Base-by-base conservation (phyloP, 2,329 filamentous ascomycete species). In the Aspergillus japonicus region DNA sequence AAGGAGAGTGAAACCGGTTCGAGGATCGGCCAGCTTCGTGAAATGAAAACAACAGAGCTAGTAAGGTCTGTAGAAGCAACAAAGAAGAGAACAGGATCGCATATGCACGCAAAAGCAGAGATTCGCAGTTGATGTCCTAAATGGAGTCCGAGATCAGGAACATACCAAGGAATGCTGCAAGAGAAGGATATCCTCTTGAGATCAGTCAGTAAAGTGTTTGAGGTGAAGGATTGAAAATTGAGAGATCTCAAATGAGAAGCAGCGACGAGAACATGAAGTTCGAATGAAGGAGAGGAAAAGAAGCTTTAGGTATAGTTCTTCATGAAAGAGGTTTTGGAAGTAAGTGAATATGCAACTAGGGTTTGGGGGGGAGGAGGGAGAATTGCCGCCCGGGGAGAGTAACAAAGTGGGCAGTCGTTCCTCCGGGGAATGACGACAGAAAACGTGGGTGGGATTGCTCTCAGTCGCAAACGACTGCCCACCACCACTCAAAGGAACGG, bases 391-490 rank as follows among this genome's bases (percentile, higher is more conserved):
- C 61, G 61, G 50, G 52, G 59, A 58, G 61, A 57, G 63, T 66
- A 19, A n/a, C 5, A 16, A 44, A 44, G 66, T 67, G 70, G 68
- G 70, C 71, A 70, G 71, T 71, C 69, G 74, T 75, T 77, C 74
- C 75, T 67, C 75, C 75, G 67, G 74, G 74, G 74, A 75, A 75
- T 69, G 71, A 72, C 66, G 59, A 66, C 65, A 61, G 59, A 55
- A 64, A 59, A 57, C 52, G 52, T 31, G 57, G 47, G 24, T 51
- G 56, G 52, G 48, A 47, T 42, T 44, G 49, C 47, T 60, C 56
- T 56, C 51, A 58, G 59, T 51, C 57, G 54, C 50, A 29, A 62
- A 72, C 67, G 72, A 73, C 64, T 64, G 63, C 62, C 60, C 59
- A 67, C 63, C 59, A 57, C 49, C 48, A 44, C 50, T 48, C 23